These are phyloP conservation scores for Blumeria graminis DNA, from an alignment of 2,329 filamentous ascomycete genomes.

Conservation along the genomic window DNA sequence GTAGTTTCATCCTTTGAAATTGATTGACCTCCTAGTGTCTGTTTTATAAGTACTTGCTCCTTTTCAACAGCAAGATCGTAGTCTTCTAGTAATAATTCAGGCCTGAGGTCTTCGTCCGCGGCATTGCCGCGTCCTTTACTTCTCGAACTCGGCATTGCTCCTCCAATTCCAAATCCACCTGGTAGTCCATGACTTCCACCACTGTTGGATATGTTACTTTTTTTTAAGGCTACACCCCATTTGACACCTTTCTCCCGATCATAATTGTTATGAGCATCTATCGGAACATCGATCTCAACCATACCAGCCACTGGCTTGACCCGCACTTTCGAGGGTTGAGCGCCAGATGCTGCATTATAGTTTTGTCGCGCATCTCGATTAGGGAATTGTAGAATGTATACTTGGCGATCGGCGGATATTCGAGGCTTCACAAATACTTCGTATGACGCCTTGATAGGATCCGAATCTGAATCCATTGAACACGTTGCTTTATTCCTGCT, in stretches of 20 bases:
- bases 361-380: slow-evolving; percentile 39
- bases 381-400: slow-evolving; percentile 74
- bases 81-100: slow-evolving; percentile 21
- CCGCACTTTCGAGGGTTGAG: slow-evolving; percentile 47
- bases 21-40: slow-evolving; percentile 68
- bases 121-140: slow-evolving; percentile 18
- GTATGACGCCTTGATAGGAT: slow-evolving; percentile 54
- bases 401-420: slow-evolving; percentile 33
- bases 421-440: slow-evolving; percentile 65
- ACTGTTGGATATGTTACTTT: slow-evolving; percentile 25
- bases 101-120: slow-evolving; percentile 22
- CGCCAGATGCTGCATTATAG: slow-evolving; percentile 29
- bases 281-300: slow-evolving; percentile 75
- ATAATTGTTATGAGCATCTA: slow-evolving; percentile 46
- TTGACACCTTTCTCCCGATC: slow-evolving; percentile 60
- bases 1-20: slow-evolving; percentile 36
- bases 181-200: slow-evolving; percentile 45
- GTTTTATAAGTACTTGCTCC: slow-evolving; percentile 49
- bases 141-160: slow-evolving; percentile 15
- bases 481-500: no score
- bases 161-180: slow-evolving; percentile 45
- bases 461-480: slow-evolving; percentile 12
- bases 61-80: slow-evolving; percentile 45
- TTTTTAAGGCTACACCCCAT: slow-evolving; percentile 55
- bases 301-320: slow-evolving; percentile 65